Percentiles rank a stretch among this genome's conserved stretches.
phyloP scores from a whole-genome alignment of 2,329 filamentous ascomycete species.

The Aspergillus fischeri region DNA sequence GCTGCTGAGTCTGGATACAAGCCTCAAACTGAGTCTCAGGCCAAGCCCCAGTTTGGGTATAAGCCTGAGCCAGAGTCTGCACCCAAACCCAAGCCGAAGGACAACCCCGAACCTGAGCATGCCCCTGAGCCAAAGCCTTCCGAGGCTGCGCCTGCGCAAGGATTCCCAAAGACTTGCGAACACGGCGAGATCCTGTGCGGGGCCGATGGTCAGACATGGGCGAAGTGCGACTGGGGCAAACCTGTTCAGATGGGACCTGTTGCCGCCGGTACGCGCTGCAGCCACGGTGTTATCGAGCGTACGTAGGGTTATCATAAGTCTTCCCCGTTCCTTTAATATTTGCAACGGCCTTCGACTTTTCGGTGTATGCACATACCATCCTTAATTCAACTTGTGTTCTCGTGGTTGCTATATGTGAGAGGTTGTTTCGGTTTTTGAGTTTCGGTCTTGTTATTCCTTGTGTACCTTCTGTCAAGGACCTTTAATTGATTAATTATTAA shows the following conservation, averaged over 20 bases:
- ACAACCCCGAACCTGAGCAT: not conserved
- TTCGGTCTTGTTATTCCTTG: not conserved
- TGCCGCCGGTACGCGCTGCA: conserved; percentile 34
- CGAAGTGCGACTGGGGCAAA: conserved; percentile 28
- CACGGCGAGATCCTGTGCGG: conserved; percentile 32
- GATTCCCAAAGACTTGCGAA: conserved; percentile 14
- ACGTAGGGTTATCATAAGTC: not conserved
- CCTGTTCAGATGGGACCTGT: conserved; percentile 37
- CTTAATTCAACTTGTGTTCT: not conserved
- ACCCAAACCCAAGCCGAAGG: not conserved
- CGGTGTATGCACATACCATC: not conserved
- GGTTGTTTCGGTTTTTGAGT: not conserved
- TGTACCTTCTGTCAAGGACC: not conserved
- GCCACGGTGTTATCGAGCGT: conserved; percentile 20
- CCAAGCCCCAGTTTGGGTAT: not conserved
- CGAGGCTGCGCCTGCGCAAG: not conserved
- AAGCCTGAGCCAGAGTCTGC: not conserved
- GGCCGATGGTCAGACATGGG: conserved; percentile 29
- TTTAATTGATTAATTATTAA: not conserved
- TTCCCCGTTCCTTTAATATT: no score
- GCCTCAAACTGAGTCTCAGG: not conserved
- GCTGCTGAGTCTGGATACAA: not conserved
- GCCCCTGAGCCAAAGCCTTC: conserved; percentile 5
- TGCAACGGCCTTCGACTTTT: not conserved
- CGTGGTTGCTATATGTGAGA: not conserved